Evolutionary conservation across 2,329 filamentous ascomycete genomes (phyloP), one percentile per base, ranked within the genome.

Genomic region (Nothopassalora personata): DNA sequence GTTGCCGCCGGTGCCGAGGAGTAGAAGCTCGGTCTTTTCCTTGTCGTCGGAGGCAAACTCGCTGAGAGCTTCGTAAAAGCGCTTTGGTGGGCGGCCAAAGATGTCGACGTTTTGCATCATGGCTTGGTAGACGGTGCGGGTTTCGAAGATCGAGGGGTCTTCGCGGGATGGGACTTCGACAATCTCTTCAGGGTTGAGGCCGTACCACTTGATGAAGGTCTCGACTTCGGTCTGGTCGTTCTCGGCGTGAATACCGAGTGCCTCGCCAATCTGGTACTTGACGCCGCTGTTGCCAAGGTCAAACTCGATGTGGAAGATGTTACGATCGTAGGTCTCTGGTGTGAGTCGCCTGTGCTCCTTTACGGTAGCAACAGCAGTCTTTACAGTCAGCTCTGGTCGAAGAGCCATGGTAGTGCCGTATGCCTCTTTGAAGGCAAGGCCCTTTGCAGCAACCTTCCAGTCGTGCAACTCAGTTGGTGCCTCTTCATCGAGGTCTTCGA

Each of bases 281-380:
- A 99, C 85, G 43, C 92, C 93, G 34, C 93, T 96, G 70, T 87
- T 78, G 61, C 93, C 93, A 27, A 99, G 85, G 72, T 97, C 94
- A 70, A 99, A 99, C 77, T 99, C 94, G 63, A 99, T 97, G 79
- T 99, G 94, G 87, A 99, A 99, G 76, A 99, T 97, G 82, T 99
- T 97, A 68, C 94, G 91, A 75, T 97, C 92, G 73, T 99, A 99
- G 33, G 86, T 88, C 27, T 77, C 70, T 3, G 94, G 94, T 0
- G 94, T 99, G 57, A 99, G 83, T 64, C 94, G 86, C 62, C 94
- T 90, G 79, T 96, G 97, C 80, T 97, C 94, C 80, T 95, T 91
- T 75, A 99, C 92, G 56, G 86, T 88, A 56, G 97, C 88, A 46
- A 91, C 90, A 69, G 84, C 87, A 1, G 93, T 97, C 83, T 93